Conservation (phyloP, 106 monocot genomes). For the Acanthochlamys bracteata region DNA sequence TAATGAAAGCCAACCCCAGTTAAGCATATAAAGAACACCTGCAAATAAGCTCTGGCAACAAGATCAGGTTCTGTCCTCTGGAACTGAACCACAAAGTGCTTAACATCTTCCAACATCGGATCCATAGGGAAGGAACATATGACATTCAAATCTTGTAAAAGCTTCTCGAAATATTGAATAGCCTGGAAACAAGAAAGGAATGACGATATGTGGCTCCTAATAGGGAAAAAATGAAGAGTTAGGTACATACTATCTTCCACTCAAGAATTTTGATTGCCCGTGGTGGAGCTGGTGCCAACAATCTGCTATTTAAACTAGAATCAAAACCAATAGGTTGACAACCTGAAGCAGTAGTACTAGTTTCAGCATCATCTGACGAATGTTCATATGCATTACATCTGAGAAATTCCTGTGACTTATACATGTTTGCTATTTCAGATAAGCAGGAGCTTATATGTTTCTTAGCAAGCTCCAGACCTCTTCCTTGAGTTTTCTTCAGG, state of each 20-base stretch:
- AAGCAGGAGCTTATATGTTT: slow-evolving; percentile 77
- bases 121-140: slow-evolving; percentile 68
- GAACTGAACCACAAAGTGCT: slow-evolving; percentile 67
- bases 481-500: slow-evolving; percentile 85
- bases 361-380: slow-evolving; percentile 28
- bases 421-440: slow-evolving; percentile 53
- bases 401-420: slow-evolving; percentile 58
- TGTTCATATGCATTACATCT: slow-evolving; percentile 32
- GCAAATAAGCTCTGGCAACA: slow-evolving; percentile 88
- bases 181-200: slow-evolving; percentile 42
- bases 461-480: slow-evolving; percentile 74
- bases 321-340: slow-evolving; percentile 86
- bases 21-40: slow-evolving; percentile 33
- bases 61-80: slow-evolving; percentile 83
- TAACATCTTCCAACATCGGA: slow-evolving; percentile 46
- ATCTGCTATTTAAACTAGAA: slow-evolving; percentile 63
- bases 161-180: slow-evolving; percentile 77
- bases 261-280: slow-evolving; percentile 71
- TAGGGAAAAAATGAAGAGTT: neutral
- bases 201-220: neutral
- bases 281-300: slow-evolving; percentile 79
- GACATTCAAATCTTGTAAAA: slow-evolving; percentile 70
- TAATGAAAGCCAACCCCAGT: neutral
- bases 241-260: slow-evolving; percentile 62
- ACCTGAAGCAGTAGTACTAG: slow-evolving; percentile 83